These are phyloP conservation scores for Yarrowia sp. DNA, from an alignment of 805 yeast genomes.

Conservation along the genomic window DNA sequence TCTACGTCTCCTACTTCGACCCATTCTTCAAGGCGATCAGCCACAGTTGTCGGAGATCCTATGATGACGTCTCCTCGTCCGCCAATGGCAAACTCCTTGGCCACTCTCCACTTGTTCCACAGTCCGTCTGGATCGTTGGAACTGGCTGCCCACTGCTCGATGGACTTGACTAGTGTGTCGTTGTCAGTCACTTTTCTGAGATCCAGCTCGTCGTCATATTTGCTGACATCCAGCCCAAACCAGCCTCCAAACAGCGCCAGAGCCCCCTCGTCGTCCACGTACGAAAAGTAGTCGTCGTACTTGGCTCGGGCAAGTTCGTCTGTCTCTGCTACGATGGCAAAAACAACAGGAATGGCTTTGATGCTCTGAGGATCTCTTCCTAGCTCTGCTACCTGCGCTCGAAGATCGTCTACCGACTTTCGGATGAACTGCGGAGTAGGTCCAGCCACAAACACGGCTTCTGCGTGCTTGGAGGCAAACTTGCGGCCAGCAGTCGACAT, in stretches of 20 bases:
- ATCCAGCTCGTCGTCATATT: slow-evolving; percentile 39
- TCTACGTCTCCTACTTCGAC: slow-evolving; percentile 43
- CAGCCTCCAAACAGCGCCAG: slow-evolving; percentile 43
- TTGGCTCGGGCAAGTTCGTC: slow-evolving; percentile 44
- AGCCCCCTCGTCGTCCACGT: slow-evolving; percentile 44
- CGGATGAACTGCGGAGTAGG: slow-evolving; percentile 38
- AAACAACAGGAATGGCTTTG: slow-evolving; percentile 41
- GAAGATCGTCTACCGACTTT: slow-evolving; percentile 37
- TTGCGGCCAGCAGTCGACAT: slow-evolving; percentile 44
- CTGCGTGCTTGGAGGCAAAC: slow-evolving; percentile 46
- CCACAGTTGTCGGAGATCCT: slow-evolving; percentile 43
- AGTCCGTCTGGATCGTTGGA: slow-evolving; percentile 33
- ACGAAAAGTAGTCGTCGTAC: slow-evolving; percentile 37
- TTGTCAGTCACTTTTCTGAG: slow-evolving; percentile 37
- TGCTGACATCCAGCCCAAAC: slow-evolving; percentile 45
- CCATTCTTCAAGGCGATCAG: slow-evolving; percentile 43
- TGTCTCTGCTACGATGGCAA: slow-evolving; percentile 42
- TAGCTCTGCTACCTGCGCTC: slow-evolving; percentile 37
- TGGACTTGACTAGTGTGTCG: slow-evolving; percentile 39
- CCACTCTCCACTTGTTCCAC: slow-evolving; percentile 35
- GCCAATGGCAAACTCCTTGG: slow-evolving; percentile 40
- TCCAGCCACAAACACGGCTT: slow-evolving; percentile 43
- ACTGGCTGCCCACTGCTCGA: slow-evolving; percentile 39
- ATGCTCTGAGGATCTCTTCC: slow-evolving; percentile 41
- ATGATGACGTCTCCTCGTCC: slow-evolving; percentile 35